phyloP scores from a whole-genome alignment of 2,329 filamentous ascomycete species.

The Calonectria henricotiae region DNA sequence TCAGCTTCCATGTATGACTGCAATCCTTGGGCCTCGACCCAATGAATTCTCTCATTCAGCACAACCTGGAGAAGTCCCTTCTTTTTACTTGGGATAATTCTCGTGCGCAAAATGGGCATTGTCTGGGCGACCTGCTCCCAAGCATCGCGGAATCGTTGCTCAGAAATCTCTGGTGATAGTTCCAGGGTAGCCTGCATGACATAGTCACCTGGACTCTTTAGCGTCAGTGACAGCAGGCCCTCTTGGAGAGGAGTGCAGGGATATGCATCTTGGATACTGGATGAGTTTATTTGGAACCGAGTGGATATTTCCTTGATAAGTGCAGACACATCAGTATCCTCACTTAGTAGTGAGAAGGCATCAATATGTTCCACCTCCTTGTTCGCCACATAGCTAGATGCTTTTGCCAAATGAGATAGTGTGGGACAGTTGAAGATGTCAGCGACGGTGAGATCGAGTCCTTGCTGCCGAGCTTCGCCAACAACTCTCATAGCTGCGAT shows the following conservation, averaged over 20 bases:
- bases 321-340: not conserved
- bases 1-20: slow-evolving; percentile 25
- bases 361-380: not conserved
- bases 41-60: slow-evolving; percentile 8
- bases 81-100: not conserved
- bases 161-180: slow-evolving; percentile 23
- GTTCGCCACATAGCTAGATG: accelerated
- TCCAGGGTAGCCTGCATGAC: slow-evolving; percentile 40
- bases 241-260: slow-evolving; percentile 58
- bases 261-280: slow-evolving; percentile 53
- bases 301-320: not conserved
- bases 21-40: not conserved
- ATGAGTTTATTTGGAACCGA: not conserved
- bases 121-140: slow-evolving; percentile 34
- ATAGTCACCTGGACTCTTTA: slow-evolving; percentile 42
- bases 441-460: slow-evolving; percentile 32
- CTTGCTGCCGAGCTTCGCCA: slow-evolving; percentile 27
- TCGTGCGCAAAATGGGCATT: slow-evolving; percentile 60
- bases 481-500: slow-evolving; percentile 67
- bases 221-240: slow-evolving; percentile 55
- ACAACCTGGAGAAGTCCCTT: slow-evolving; percentile 35
- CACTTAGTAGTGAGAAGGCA: not conserved
- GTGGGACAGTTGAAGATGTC: slow-evolving; percentile 38
- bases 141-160: slow-evolving; percentile 32
- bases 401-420: not conserved